These are phyloP conservation scores for Luzula sylvatica DNA, from an alignment of 176 grass and related monocot genomes.

Conservation along the genomic window DNA sequence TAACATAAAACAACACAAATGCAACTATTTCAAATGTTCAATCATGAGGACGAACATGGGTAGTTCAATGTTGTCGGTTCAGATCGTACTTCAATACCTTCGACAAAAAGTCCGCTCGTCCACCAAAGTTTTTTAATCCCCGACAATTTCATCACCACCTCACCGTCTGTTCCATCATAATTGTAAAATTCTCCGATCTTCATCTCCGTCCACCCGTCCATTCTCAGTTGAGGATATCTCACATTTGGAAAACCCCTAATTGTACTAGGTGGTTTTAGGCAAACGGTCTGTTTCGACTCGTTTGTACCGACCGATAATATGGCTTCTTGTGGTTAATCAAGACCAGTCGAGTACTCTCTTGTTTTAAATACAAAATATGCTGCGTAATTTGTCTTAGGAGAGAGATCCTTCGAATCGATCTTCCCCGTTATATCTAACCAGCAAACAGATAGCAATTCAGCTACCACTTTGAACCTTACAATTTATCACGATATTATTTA, in stretches of 20 bases:
- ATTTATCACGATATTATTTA: not conserved
- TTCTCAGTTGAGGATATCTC: not conserved
- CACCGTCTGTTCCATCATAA: not conserved
- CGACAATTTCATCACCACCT: not conserved
- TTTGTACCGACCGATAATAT: constrained; percentile 4
- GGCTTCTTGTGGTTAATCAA: constrained; percentile 15
- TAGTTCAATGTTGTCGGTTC: not conserved
- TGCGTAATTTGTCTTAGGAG: constrained; percentile 19
- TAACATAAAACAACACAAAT: too few relatives aligned
- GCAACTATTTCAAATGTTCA: too few relatives aligned
- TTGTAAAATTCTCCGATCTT: not conserved
- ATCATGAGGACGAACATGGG: too few relatives aligned
- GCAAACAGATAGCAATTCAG: constrained; percentile 18
- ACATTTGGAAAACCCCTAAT: too few relatives aligned
- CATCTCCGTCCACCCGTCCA: constrained; percentile 5
- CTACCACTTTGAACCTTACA: constrained; percentile 18
- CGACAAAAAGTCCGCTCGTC: not conserved
- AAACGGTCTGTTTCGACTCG: not conserved
- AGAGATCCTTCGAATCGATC: constrained; percentile 13
- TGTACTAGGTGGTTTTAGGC: not conserved
- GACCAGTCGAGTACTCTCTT: constrained; percentile 1
- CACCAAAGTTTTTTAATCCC: too few relatives aligned
- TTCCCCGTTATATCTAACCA: constrained; percentile 26
- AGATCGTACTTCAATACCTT: not conserved
- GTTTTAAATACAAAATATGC: constrained; percentile 45